phyloP scores from a whole-genome alignment of 805 yeast genomes.

The Wickerhamomyces rabaulensis region DNA sequence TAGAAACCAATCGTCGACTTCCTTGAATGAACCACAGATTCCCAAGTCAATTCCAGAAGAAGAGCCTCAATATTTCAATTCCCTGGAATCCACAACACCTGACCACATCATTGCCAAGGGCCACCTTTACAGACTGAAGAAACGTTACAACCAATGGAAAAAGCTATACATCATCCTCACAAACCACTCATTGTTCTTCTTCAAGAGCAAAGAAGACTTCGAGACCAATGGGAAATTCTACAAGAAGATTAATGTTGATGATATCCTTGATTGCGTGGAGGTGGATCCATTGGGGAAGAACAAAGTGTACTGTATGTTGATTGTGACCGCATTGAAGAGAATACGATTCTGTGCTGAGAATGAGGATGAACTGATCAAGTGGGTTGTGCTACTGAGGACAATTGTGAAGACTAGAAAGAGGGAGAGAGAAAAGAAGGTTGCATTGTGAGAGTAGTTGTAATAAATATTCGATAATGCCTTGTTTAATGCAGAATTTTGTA shows the following conservation, averaged over 20 bases:
- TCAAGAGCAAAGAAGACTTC: slow-evolving; percentile 27
- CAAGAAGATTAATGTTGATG: slow-evolving; percentile 30
- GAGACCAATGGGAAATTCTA: slow-evolving; percentile 13
- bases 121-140: slow-evolving; percentile 32
- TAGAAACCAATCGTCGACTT: slow-evolving; percentile 6
- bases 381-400: slow-evolving; percentile 44
- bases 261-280: slow-evolving; percentile 44
- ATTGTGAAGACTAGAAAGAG: slow-evolving; percentile 20
- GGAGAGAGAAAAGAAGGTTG: slow-evolving; percentile 4
- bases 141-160: slow-evolving; percentile 44
- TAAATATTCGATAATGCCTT: no score
- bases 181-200: slow-evolving; percentile 34
- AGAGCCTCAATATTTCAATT: slow-evolving; percentile 14
- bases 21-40: slow-evolving; percentile 3
- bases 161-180: slow-evolving; percentile 39
- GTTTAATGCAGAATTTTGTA: no score
- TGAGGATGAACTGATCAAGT: slow-evolving; percentile 42
- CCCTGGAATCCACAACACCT: slow-evolving; percentile 18
- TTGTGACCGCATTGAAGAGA: slow-evolving; percentile 42
- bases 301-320: slow-evolving; percentile 39
- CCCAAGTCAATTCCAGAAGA: slow-evolving; percentile 9
- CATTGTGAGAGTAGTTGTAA: neutral
- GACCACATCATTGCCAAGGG: slow-evolving; percentile 40
- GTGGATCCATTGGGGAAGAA: slow-evolving; percentile 40
- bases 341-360: slow-evolving; percentile 37